Conservation (phyloP, 345 rosid genomes). For the Nephelium lappaceum region DNA sequence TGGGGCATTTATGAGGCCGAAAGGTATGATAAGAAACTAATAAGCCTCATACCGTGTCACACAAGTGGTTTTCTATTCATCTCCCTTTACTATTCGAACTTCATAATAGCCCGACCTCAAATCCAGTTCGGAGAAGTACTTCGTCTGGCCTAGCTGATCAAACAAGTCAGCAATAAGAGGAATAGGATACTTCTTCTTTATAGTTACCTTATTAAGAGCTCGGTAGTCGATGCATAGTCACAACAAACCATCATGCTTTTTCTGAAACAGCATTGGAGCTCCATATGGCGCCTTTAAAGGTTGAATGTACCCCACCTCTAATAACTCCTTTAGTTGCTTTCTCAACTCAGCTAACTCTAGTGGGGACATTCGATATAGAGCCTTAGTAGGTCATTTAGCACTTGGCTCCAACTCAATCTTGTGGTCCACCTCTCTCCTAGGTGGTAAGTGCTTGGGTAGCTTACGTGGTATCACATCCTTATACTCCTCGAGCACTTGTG, state of each 20-base stretch:
- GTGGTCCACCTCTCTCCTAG: too few species aligned
- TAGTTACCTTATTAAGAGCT: not conserved
- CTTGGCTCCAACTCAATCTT: too few species aligned
- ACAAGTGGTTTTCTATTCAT: not conserved
- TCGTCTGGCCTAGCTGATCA: not conserved
- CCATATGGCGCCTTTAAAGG: not conserved
- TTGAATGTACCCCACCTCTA: not conserved
- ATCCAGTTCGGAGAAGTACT: not conserved
- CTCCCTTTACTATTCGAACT: not conserved
- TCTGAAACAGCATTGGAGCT: not conserved
- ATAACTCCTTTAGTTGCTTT: too few species aligned
- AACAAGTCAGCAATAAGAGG: not conserved
- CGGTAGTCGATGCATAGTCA: not conserved
- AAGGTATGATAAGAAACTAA: slow-evolving; percentile 3
- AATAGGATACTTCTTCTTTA: not conserved
- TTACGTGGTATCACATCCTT: too few species aligned
- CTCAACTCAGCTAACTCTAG: too few species aligned
- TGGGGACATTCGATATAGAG: too few species aligned
- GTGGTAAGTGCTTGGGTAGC: too few species aligned
- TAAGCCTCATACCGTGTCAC: not conserved
- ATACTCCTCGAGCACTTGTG: too few species aligned
- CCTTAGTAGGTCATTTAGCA: too few species aligned
- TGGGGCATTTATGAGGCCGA: not conserved
- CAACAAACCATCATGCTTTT: not conserved
- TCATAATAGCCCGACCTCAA: not conserved